Percentiles rank a stretch among this genome's conserved stretches.
Conservation (phyloP, 257 asterid species). For the Fraxinus anomala region DNA sequence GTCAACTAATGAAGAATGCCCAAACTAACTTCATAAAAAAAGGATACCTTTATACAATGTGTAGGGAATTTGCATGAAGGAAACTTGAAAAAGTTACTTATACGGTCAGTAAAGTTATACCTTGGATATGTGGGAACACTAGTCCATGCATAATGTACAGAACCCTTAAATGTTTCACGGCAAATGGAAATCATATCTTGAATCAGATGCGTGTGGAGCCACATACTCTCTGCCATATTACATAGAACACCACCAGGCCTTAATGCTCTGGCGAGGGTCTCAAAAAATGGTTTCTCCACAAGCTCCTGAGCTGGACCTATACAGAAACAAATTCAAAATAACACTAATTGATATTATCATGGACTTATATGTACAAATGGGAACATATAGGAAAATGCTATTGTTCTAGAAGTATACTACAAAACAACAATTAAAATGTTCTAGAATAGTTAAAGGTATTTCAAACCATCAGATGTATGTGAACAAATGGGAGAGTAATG, state of each 20-base stretch:
- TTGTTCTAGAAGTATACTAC: not conserved
- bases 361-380: too few relatives aligned
- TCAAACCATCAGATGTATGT: not conserved
- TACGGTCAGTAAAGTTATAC: constrained; percentile 33
- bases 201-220: constrained; percentile 98
- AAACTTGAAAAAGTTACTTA: not conserved
- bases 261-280: constrained; percentile 75
- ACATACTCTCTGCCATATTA: constrained; percentile 98
- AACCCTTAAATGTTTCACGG: constrained; percentile 75
- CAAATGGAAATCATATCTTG: constrained; percentile 81
- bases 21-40: not conserved
- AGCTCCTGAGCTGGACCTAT: constrained; percentile 97
- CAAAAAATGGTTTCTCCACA: constrained; percentile 90
- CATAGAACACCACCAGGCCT: constrained; percentile 96
- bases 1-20: not conserved
- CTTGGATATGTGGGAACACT: constrained; percentile 97
- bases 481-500: not conserved
- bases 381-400: too few relatives aligned
- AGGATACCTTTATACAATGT: not conserved
- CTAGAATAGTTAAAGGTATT: not conserved
- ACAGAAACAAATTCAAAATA: constrained; percentile 3
- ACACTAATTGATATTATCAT: not conserved
- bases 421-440: not conserved
- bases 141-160: constrained; percentile 93
- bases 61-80: not conserved